These are phyloP conservation scores for Cinchona pubescens DNA, from an alignment of 257 asterid species.

Conservation along the genomic window DNA sequence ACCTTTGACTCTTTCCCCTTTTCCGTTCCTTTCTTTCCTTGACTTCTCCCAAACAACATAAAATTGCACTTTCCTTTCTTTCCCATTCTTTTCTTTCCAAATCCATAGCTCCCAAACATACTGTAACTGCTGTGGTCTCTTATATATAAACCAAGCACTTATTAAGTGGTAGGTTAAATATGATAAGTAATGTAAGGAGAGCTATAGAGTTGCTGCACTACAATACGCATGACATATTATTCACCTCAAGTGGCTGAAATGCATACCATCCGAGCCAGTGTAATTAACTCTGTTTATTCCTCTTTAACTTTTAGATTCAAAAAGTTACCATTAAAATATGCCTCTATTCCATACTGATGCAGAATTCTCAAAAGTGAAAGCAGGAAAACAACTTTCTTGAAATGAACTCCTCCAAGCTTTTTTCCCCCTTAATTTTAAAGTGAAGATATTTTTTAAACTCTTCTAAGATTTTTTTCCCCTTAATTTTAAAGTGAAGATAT, in stretches of 20 bases:
- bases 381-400: not conserved
- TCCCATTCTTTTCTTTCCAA: too few relatives aligned
- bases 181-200: not conserved
- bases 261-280: not conserved
- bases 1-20: too few relatives aligned
- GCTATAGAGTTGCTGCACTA: not conserved
- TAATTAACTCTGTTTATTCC: not conserved
- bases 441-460: too few relatives aligned
- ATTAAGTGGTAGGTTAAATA: not conserved
- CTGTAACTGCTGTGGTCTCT: not conserved
- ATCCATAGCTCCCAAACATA: too few relatives aligned
- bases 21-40: too few relatives aligned
- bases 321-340: not conserved
- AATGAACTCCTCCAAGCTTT: not conserved
- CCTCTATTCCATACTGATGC: not conserved
- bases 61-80: too few relatives aligned
- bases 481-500: too few relatives aligned
- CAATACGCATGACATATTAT: not conserved
- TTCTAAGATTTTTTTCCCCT: too few relatives aligned
- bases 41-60: too few relatives aligned
- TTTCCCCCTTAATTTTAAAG: too few relatives aligned
- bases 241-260: not conserved
- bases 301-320: not conserved
- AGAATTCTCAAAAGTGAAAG: not conserved
- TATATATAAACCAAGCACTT: not conserved